These are phyloP conservation scores for Metschnikowia borealis DNA, from an alignment of 805 yeast genomes.

Conservation along the genomic window DNA sequence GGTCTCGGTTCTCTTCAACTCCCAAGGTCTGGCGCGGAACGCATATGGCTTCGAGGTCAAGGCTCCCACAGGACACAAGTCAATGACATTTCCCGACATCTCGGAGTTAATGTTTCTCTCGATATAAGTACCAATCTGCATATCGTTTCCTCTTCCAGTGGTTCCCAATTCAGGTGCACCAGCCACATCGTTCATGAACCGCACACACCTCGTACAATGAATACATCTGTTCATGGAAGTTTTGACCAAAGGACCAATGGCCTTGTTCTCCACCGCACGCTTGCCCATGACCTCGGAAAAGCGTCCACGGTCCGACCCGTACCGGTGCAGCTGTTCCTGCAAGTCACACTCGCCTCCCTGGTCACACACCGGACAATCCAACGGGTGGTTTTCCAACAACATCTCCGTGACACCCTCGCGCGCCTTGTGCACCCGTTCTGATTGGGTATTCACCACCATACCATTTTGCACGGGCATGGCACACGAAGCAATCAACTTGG, in stretches of 20 bases:
- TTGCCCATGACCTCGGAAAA: conserved; percentile 78
- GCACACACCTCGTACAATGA: conserved; percentile 87
- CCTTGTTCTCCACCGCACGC: conserved; percentile 87
- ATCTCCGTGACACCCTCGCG: conserved; percentile 90
- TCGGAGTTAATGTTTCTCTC: conserved; percentile 82
- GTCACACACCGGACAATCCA: conserved; percentile 90
- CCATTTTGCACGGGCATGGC: conserved; percentile 90
- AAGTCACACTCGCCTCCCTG: conserved; percentile 94
- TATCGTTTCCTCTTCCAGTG: conserved; percentile 85
- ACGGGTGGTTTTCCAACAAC: conserved; percentile 82
- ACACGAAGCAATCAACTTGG: conserved; percentile 86
- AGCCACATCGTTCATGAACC: conserved; percentile 86
- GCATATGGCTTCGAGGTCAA: conserved; percentile 87
- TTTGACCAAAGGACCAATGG: conserved; percentile 83
- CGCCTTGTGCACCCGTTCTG: conserved; percentile 74
- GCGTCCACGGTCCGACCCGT: conserved; percentile 84
- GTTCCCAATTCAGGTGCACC: conserved; percentile 92
- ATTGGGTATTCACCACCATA: conserved; percentile 78
- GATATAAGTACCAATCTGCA: conserved; percentile 87
- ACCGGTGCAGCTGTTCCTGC: conserved; percentile 81
- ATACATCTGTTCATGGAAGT: conserved; percentile 91
- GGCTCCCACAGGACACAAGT: conserved; percentile 90
- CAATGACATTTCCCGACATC: conserved; percentile 81
- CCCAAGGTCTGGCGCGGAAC: conserved; percentile 93
- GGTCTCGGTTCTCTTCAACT: conserved; percentile 81